phyloP scores from a whole-genome alignment of 495 filamentous ascomycete genomes.

The Talaromyces proteolyticus region DNA sequence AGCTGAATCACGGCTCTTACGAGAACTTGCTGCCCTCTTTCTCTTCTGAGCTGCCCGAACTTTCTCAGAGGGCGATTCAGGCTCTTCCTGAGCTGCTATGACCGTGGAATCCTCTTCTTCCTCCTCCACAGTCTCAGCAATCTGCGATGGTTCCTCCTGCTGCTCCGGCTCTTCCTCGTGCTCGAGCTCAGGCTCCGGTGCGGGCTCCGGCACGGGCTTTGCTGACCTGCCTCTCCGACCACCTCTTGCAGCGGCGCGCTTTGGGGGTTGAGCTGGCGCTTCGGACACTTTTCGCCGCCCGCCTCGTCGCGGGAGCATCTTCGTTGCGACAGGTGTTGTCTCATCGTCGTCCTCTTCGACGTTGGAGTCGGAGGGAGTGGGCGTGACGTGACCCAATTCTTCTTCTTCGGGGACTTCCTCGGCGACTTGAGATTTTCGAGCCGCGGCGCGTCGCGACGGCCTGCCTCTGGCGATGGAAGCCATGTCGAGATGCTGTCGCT shows the following conservation, averaged over 20 bases:
- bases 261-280: conserved; percentile 36
- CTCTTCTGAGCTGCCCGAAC: conserved; percentile 56
- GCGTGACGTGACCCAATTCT: conserved; percentile 47
- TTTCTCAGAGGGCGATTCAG: conserved; percentile 59
- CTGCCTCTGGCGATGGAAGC: conserved; percentile 60
- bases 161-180: conserved; percentile 16
- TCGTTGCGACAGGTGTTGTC: conserved; percentile 71
- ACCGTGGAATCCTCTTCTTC: conserved; percentile 44
- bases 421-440: conserved; percentile 62
- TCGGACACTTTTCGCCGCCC: conserved; percentile 54
- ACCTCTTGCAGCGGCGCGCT: conserved; percentile 25
- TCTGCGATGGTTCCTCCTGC: conserved; percentile 42
- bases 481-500: conserved; percentile 25
- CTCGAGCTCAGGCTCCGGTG: background rate
- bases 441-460: conserved; percentile 67
- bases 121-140: conserved; percentile 28
- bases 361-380: conserved; percentile 30
- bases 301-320: conserved; percentile 35
- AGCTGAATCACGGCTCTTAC: conserved; percentile 45
- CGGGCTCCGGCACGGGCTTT: conserved; percentile 26
- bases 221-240: conserved; percentile 23
- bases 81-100: conserved; percentile 38
- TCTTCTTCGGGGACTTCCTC: conserved; percentile 72
- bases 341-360: conserved; percentile 56
- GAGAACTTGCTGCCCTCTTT: conserved; percentile 58